Percentiles rank a stretch among this genome's conserved stretches.
These are phyloP conservation scores for Colletotrichum kahawae DNA, from an alignment of 2,329 filamentous ascomycete species.

Conservation along the genomic window DNA sequence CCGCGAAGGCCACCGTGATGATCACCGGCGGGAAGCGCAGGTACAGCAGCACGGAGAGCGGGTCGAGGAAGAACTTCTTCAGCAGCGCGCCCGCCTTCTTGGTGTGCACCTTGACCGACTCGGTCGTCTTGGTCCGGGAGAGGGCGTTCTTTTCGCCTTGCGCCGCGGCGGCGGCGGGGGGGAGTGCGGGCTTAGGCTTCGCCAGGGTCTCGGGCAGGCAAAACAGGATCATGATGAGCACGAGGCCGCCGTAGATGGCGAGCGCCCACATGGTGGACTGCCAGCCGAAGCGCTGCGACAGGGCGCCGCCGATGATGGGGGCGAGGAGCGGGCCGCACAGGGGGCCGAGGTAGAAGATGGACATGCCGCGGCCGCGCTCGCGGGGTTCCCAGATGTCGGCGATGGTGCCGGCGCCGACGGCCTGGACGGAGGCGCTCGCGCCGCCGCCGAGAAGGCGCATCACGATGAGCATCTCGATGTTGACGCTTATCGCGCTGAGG, in stretches of 20 bases:
- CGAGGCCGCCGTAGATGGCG: slow-evolving; percentile 68
- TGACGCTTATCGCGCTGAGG: slow-evolving; percentile 70
- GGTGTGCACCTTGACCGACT: slow-evolving; percentile 64
- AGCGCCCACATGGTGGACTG: slow-evolving; percentile 80
- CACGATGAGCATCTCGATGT: slow-evolving; percentile 77
- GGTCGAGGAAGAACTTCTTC: slow-evolving; percentile 72
- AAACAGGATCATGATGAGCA: slow-evolving; percentile 62
- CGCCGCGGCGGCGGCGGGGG: neutral
- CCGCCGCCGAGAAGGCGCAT: slow-evolving; percentile 78
- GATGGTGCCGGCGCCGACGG: slow-evolving; percentile 83
- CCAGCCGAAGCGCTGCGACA: slow-evolving; percentile 76
- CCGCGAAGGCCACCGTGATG: slow-evolving; percentile 75
- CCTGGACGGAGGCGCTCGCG: slow-evolving; percentile 80
- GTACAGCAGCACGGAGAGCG: slow-evolving; percentile 72
- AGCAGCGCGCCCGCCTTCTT: slow-evolving; percentile 56
- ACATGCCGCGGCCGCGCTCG: slow-evolving; percentile 81
- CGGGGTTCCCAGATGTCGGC: slow-evolving; percentile 79
- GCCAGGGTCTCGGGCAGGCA: slow-evolving; percentile 70
- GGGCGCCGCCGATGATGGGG: slow-evolving; percentile 76
- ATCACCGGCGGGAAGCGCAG: slow-evolving; percentile 77
- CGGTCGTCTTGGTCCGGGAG: slow-evolving; percentile 62
- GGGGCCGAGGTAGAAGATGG: slow-evolving; percentile 81
- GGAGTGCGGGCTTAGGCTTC: slow-evolving; percentile 28
- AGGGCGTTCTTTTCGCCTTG: slow-evolving; percentile 29
- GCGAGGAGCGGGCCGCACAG: slow-evolving; percentile 72